Conservation (phyloP, 2,329 filamentous ascomycete species). For the Magnaporthiopsis incrustans region DNA sequence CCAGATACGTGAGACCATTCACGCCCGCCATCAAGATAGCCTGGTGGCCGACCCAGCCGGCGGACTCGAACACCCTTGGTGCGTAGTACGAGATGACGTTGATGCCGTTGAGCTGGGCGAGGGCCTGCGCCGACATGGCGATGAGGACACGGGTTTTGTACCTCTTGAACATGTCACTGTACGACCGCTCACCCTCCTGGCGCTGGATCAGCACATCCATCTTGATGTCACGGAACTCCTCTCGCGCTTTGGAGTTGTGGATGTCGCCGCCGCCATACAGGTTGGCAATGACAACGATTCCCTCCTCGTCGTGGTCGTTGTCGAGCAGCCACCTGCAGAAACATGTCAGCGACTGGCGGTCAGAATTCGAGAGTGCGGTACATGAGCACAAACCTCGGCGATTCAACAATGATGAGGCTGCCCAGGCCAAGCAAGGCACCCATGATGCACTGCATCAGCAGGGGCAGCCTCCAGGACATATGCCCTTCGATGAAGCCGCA, state of each 20-base stretch:
- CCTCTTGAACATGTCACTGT: conserved; percentile 87
- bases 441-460: conserved; percentile 93
- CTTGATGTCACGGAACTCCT: conserved; percentile 98
- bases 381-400: conserved; percentile 59
- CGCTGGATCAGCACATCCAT: conserved; percentile 91
- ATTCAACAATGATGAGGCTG: conserved; percentile 91
- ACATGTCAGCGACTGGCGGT: conserved; percentile 20
- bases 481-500: conserved; percentile 83
- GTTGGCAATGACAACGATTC: conserved; percentile 96
- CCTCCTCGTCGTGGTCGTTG: conserved; percentile 96
- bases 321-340: conserved; percentile 79
- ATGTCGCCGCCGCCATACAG: conserved; percentile 94
- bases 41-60: conserved; percentile 85
- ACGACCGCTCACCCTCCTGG: conserved; percentile 89
- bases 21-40: conserved; percentile 97
- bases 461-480: conserved; percentile 81
- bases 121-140: conserved; percentile 93
- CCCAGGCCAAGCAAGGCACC: conserved; percentile 76
- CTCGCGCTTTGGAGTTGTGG: conserved; percentile 82
- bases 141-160: conserved; percentile 93
- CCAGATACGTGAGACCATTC: conserved; percentile 79
- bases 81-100: conserved; percentile 99
- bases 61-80: conserved; percentile 90
- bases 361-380: conserved; percentile 7
- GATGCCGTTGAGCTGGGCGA: conserved; percentile 96